Evolutionary conservation across 495 filamentous ascomycete species (phyloP).

Genomic region (Lasiosphaeria miniovina): DNA sequence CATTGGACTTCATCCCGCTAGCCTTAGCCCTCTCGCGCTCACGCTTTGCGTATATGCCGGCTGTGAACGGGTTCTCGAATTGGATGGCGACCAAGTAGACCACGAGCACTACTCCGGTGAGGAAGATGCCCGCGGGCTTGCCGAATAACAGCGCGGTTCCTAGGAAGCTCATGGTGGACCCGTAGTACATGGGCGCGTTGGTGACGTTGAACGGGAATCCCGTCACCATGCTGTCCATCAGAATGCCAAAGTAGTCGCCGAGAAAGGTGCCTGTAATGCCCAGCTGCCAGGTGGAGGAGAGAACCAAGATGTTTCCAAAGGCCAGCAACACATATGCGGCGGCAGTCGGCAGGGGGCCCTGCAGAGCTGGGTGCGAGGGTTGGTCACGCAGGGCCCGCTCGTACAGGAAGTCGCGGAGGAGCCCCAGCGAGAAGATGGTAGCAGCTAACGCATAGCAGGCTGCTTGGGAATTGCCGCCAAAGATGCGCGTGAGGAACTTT

Average conservation of each 20-base stretch:
- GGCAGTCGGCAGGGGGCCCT: constrained; percentile 46
- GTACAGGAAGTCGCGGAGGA: constrained; percentile 77
- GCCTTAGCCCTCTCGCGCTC: constrained; percentile 50
- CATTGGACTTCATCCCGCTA: constrained; percentile 16
- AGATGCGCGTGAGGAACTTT: constrained; percentile 81
- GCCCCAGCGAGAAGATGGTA: constrained; percentile 85
- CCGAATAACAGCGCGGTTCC: constrained; percentile 85
- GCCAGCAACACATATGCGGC: constrained; percentile 67
- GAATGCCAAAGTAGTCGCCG: constrained; percentile 96
- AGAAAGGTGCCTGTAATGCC: constrained; percentile 95
- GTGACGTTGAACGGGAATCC: constrained; percentile 95
- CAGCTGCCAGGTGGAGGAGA: constrained; percentile 86
- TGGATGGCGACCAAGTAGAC: constrained; percentile 79
- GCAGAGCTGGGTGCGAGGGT: constrained; percentile 66
- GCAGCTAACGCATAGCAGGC: constrained; percentile 89
- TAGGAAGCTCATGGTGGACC: constrained; percentile 86
- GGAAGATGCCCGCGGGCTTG: constrained; percentile 78
- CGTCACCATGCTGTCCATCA: constrained; percentile 92
- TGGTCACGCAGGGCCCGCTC: constrained; percentile 74
- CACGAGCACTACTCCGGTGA: constrained; percentile 71
- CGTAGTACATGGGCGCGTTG: constrained; percentile 94
- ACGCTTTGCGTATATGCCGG: constrained; percentile 89
- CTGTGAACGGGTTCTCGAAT: constrained; percentile 98
- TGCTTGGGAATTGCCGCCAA: constrained; percentile 71
- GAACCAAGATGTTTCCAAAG: constrained; percentile 77